phyloP scores from a whole-genome alignment of 2,329 filamentous ascomycete genomes.

The Pseudocercospora ulei region DNA sequence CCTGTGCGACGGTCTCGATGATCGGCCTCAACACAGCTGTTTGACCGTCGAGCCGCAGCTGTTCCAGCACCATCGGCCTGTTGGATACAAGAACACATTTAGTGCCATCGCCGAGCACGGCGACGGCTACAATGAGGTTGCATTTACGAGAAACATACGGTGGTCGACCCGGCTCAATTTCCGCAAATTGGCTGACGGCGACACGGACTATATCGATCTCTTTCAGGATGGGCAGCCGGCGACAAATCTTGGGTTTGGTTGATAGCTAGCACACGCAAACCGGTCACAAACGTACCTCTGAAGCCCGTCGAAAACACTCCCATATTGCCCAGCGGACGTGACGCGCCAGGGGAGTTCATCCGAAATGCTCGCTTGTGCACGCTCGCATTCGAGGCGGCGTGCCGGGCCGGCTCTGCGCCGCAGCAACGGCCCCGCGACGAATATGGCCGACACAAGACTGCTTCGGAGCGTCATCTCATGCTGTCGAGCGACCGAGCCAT shows the following conservation, averaged over 20 bases:
- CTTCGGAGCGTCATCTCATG: too few relatives aligned
- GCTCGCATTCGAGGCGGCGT: too few relatives aligned
- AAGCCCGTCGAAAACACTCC: too few relatives aligned
- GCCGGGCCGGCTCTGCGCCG: too few relatives aligned
- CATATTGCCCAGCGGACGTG: too few relatives aligned
- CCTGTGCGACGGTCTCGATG: constrained; percentile 25
- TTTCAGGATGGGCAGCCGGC: not conserved
- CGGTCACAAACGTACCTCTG: not conserved
- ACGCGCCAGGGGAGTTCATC: too few relatives aligned
- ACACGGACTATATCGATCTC: constrained; percentile 24
- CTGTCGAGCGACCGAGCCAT: too few relatives aligned
- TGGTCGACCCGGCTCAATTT: constrained; percentile 38
- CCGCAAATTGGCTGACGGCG: constrained; percentile 33
- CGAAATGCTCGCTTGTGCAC: too few relatives aligned
- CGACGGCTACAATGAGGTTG: constrained; percentile 28
- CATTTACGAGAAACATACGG: constrained; percentile 33
- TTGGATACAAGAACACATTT: constrained; percentile 31
- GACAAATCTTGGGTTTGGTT: not conserved
- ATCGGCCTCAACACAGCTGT: constrained; percentile 33
- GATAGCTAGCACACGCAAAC: not conserved
- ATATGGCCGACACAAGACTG: too few relatives aligned
- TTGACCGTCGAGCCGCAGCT: constrained; percentile 38
- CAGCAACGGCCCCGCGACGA: too few relatives aligned
- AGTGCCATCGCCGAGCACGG: constrained; percentile 38
- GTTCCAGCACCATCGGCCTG: constrained; percentile 40